These are phyloP conservation scores for Solanum medicagineum DNA, from an alignment of 257 asterid genomes.

Conservation along the genomic window DNA sequence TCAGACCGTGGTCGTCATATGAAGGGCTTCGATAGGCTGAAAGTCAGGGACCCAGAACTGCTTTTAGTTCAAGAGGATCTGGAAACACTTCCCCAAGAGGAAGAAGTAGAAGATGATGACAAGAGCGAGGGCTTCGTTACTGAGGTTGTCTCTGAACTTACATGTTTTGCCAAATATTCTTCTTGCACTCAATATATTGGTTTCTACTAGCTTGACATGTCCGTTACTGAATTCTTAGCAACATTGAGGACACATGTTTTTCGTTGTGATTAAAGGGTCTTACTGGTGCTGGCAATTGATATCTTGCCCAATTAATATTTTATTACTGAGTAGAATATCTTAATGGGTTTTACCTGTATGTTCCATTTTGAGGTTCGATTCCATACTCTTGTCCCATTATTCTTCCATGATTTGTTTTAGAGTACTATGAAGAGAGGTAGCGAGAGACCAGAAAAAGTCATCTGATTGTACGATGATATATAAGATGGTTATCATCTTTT, in stretches of 20 bases:
- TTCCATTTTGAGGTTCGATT: not conserved
- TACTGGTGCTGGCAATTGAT: not conserved
- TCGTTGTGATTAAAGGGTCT: not conserved
- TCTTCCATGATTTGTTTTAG: not conserved
- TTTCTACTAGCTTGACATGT: not conserved
- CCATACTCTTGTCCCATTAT: not conserved
- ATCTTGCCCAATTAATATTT: not conserved
- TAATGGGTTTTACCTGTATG: not conserved
- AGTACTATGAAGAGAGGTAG: not conserved
- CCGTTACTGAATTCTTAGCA: not conserved
- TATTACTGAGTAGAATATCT: not conserved
- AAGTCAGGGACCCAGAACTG: conserved; percentile 44
- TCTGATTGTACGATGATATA: not conserved
- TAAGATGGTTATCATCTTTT: not conserved
- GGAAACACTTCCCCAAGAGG: conserved; percentile 25
- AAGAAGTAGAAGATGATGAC: conserved; percentile 20
- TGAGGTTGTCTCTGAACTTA: conserved; percentile 33
- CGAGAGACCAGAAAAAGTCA: not conserved
- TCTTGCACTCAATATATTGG: not conserved
- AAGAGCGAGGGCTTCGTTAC: conserved; percentile 19
- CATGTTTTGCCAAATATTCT: not conserved
- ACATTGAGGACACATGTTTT: not conserved
- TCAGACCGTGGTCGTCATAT: conserved; percentile 89
- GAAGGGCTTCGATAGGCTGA: conserved; percentile 67
- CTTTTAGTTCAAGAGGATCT: conserved; percentile 21